Evolutionary conservation across 768 basidiomycete genomes (phyloP), one percentile per base, ranked within the genome.

Genomic region (Floccularia luteovirens): DNA sequence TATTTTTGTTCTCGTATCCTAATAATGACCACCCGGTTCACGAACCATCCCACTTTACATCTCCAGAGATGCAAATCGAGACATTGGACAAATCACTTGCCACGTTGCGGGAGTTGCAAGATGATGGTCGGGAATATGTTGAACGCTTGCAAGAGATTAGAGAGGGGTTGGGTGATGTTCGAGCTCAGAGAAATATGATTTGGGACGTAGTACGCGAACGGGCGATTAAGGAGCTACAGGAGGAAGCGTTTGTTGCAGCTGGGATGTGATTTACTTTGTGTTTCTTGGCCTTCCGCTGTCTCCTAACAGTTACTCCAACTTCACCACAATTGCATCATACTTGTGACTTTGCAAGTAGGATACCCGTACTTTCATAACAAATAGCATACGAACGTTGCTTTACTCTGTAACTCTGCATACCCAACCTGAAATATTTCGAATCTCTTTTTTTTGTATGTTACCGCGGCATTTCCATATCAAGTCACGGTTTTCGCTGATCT

Each of bases 101-200:
- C 12, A 70, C 76, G 2, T 60, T 91, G 38, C 75, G 83, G 38
- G 90, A 92, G 48, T 64, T 92, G 16, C 82, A 87, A 48, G 90
- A 91, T 51, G 90, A 92, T 49, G 84, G 83, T 4, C 69, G 87
- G 32, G 90, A 91, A 58, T 92, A 91, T 53, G 78, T 84, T 4
- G 89, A 90, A 52, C 74, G 89, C 20, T 59, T 92, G 39, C 76
- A 85, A 51, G 90, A 92, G 56, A 86, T 92, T 39, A 62, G 90
- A 39, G 87, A 91, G 48, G 77, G 78, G 2, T 57, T 91, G 41
- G 90, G 90, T 4, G 80, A 85, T 48, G 74, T 84, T 22, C 66
- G 79, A 40, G 72, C 73, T 2, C 85, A 89, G 54, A 67, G 88
- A 40, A 72, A 82, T 53, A 66, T 70, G 7, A 70, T 91, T 14